Percentiles rank a stretch among this genome's conserved stretches.
These are phyloP conservation scores for Collybiopsis luxurians DNA, from an alignment of 768 basidiomycete genomes.

Conservation along the genomic window DNA sequence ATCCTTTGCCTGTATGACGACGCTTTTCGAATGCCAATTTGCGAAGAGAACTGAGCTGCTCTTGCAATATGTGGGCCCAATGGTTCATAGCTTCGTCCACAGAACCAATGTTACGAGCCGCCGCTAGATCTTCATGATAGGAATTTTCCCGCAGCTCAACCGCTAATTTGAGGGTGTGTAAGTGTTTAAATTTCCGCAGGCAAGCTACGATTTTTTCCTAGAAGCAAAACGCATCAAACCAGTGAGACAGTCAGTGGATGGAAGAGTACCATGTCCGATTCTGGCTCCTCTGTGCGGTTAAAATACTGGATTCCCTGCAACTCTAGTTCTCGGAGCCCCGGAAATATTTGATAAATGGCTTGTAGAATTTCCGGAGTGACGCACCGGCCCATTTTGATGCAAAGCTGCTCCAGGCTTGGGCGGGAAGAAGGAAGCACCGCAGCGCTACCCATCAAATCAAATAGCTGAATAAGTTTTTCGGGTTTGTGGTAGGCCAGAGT, in stretches of 20 bases:
- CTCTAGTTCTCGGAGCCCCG: not conserved
- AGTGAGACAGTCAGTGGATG: not conserved
- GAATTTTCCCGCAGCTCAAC: conserved; percentile 4
- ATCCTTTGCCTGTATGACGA: not conserved
- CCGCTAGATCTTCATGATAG: not conserved
- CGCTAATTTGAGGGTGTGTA: conserved; percentile 8
- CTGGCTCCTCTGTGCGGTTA: conserved; percentile 5
- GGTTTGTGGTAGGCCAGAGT: conserved; percentile 8
- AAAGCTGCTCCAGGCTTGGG: not conserved
- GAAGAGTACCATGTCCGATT: conserved; percentile 5
- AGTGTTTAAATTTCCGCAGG: not conserved
- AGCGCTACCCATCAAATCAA: not conserved
- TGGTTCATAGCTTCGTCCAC: not conserved
- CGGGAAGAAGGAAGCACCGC: not conserved
- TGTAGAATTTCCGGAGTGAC: not conserved
- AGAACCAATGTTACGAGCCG: not conserved
- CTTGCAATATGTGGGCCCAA: not conserved
- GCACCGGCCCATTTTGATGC: conserved; percentile 9
- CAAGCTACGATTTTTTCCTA: not conserved
- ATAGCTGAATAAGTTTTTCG: not conserved
- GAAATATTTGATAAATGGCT: not conserved
- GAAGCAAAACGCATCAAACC: not conserved
- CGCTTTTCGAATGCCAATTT: conserved; percentile 6
- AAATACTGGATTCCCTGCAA: conserved; percentile 8
- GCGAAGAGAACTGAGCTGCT: not conserved